Conservation (phyloP, 2,329 filamentous ascomycete genomes). For the Plenodomus lindquistii region DNA sequence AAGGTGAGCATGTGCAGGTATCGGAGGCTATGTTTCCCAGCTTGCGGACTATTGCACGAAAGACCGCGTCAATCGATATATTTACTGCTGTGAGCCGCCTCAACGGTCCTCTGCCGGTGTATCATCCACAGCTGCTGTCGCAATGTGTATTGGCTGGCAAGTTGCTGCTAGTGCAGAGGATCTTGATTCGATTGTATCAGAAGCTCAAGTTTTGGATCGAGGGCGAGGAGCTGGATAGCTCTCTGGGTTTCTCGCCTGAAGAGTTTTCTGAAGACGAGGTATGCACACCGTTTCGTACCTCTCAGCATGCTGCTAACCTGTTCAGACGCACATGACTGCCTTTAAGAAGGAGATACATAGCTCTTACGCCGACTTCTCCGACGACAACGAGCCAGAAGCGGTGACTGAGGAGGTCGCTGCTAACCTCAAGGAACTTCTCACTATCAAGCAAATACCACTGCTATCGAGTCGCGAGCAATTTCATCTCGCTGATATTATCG, state of each 20-base stretch:
- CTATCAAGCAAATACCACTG: constrained; percentile 73
- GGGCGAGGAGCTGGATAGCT: constrained; percentile 78
- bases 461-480: constrained; percentile 86
- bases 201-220: constrained; percentile 81
- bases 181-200: constrained; percentile 73
- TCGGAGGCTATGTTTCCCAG: constrained; percentile 63
- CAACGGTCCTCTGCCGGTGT: constrained; percentile 85
- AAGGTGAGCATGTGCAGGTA: constrained; percentile 73
- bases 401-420: constrained; percentile 74
- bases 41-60: constrained; percentile 55
- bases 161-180: constrained; percentile 67
- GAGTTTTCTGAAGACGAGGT: constrained; percentile 55
- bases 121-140: constrained; percentile 87
- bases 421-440: constrained; percentile 76
- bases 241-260: constrained; percentile 63
- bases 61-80: constrained; percentile 64
- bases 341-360: constrained; percentile 55
- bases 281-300: constrained; percentile 11
- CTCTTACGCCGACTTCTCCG: constrained; percentile 57
- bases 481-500: constrained; percentile 78
- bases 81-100: constrained; percentile 82
- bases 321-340: constrained; percentile 43
- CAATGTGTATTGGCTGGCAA: constrained; percentile 87
- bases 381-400: constrained; percentile 62
- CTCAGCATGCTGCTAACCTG: constrained; percentile 5